Evolutionary conservation across 805 yeast genomes (phyloP).

Genomic region (Pichia exigua): DNA sequence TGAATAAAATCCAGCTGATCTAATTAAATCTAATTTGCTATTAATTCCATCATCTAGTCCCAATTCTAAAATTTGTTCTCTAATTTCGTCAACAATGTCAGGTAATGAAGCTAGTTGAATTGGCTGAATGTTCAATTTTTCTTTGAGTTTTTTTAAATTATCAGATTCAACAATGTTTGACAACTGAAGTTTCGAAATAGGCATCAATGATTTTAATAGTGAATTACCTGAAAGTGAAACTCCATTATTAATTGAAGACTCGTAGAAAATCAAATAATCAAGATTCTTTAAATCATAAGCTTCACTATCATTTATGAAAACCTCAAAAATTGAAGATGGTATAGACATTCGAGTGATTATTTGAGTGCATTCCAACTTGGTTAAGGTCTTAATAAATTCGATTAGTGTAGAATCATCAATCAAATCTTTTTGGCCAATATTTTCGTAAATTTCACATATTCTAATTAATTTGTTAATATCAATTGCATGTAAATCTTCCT

Average conservation of each 20-base stretch:
- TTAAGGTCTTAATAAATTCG: slow-evolving; percentile 14
- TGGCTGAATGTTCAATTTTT: background rate
- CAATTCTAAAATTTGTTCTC: slow-evolving; percentile 13
- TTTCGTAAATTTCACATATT: slow-evolving; percentile 12
- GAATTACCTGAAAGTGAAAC: slow-evolving; percentile 14
- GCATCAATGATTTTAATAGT: slow-evolving; percentile 12
- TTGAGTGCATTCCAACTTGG: slow-evolving; percentile 15
- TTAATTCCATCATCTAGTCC: slow-evolving; percentile 12
- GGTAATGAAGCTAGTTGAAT: slow-evolving; percentile 6
- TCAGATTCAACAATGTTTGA: slow-evolving; percentile 9
- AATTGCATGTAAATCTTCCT: slow-evolving; percentile 15
- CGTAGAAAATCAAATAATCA: slow-evolving; percentile 18
- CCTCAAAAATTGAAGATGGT: slow-evolving; percentile 10
- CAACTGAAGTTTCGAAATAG: slow-evolving; percentile 17
- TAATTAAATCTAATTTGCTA: slow-evolving; percentile 13
- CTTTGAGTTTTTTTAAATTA: slow-evolving; percentile 7
- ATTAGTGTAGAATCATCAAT: slow-evolving; percentile 8
- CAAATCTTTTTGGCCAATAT: slow-evolving; percentile 10
- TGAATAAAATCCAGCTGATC: slow-evolving; percentile 20
- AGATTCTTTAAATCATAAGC: slow-evolving; percentile 11
- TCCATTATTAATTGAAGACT: slow-evolving; percentile 12
- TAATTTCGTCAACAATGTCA: slow-evolving; percentile 11
- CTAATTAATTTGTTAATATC: slow-evolving; percentile 10
- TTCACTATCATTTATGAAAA: background rate
- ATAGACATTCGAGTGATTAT: slow-evolving; percentile 12